Evolutionary conservation across 352 stramenopile species (phyloP).

Genomic region (Phytophthora tubulina): DNA sequence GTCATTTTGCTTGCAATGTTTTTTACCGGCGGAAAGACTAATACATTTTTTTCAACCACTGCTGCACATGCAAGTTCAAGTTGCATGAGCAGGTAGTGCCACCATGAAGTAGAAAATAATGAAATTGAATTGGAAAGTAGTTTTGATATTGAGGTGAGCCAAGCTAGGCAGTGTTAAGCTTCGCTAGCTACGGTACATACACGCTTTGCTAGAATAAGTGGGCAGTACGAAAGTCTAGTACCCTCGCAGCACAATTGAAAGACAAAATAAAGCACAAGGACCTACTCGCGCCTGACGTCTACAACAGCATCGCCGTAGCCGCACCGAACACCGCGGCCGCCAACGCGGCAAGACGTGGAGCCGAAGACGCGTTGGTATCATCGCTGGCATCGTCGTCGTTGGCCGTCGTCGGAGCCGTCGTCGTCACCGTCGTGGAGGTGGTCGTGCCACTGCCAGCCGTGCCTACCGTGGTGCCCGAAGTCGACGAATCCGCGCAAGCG

Average conservation of each 20-base stretch:
- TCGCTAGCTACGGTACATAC: too few relatives aligned
- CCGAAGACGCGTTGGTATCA: conserved; percentile 27
- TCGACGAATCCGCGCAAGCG: conserved; percentile 23
- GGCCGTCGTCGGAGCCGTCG: conserved; percentile 23
- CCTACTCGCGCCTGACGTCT: conserved; percentile 9
- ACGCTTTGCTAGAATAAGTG: too few relatives aligned
- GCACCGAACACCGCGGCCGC: conserved; percentile 17
- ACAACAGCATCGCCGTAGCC: conserved; percentile 20
- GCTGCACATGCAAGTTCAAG: too few relatives aligned
- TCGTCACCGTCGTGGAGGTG: conserved; percentile 15
- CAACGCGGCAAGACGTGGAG: conserved; percentile 19
- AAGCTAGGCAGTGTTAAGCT: too few relatives aligned
- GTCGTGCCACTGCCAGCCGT: conserved; percentile 15
- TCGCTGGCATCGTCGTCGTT: conserved; percentile 36
- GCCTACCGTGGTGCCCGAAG: conserved; percentile 17
- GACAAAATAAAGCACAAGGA: background rate
- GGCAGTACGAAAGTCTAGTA: conserved; percentile 1
- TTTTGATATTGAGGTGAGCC: too few relatives aligned
- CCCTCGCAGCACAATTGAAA: conserved; percentile 2
- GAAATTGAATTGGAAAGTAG: too few relatives aligned
- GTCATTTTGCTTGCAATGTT: too few relatives aligned
- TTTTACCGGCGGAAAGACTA: too few relatives aligned
- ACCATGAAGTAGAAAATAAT: too few relatives aligned
- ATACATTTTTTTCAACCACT: too few relatives aligned
- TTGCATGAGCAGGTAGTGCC: too few relatives aligned